Evolutionary conservation across 2,329 filamentous ascomycete species (phyloP), one percentile per base, ranked within the genome.

Genomic region (Aspergillus japonicus): DNA sequence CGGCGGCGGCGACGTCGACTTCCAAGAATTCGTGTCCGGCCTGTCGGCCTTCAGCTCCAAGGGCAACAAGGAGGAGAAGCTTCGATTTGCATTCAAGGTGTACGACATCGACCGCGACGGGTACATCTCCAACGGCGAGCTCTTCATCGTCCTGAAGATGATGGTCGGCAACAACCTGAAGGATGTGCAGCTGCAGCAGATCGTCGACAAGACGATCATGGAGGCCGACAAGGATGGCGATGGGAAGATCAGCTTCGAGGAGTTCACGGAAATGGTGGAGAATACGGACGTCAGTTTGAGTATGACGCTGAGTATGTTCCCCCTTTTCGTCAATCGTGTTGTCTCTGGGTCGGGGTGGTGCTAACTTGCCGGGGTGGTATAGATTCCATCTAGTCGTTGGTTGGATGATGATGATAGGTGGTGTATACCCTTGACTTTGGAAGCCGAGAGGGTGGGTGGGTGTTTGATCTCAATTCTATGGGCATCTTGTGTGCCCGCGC

Each of bases 141-240:
- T 99, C 54, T 99, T 98, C 78, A 98, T 99, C 72, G 95, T 99
- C 73, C 85, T 99, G 72, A 99, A 99, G 89, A 99, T 99, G 95
- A 99, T 99, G 95, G 95, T 99, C 54, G 95, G 95, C 61, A 97
- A 91, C 82, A 99, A 99, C 78, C 82, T 99, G 73, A 99, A 99
- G 84, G 95, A 99, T 77, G 92, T 97, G 80, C 95, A 99, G 81
- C 81, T 99, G 75, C 95, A 99, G 82, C 95, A 87, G 86, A 99
- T 99, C 75, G 95, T 99, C 69, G 95, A 99, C 82, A 99, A 99
- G 87, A 99, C 95, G 61, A 98, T 99, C 76, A 98, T 98, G 95
- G 95, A 99, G 82, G 95, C 95, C 52, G 95, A 99, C 78, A 84
- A 93, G 69, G 95, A 99, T 78, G 88, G 88, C 62, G 95, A 99